Base-by-base conservation (phyloP, 2,329 filamentous ascomycete genomes). In the Hypoxylon sp. region DNA sequence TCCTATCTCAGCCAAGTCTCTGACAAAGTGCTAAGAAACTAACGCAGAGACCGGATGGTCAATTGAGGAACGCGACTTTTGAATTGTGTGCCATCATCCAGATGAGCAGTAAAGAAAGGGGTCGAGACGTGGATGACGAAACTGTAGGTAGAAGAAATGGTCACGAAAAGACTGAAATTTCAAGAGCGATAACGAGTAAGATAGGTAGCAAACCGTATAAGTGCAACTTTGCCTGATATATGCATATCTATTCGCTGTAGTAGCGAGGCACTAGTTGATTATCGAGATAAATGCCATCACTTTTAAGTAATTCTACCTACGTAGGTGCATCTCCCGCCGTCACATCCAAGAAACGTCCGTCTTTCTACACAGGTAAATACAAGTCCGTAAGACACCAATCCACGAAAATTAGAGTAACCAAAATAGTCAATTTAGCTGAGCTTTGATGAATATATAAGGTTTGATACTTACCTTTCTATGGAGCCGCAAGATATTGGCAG, bases 401-500 rank as follows among this genome's bases (percentile, higher is more conserved):
- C 7, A 19, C 21, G 10, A 25, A 38, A 13, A 0, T 17, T 9
- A 3, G 9, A 11, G 9, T 51, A 13, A 43, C 30, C 10, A 28
- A 41, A 4, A 21, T 13, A 36, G 1, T 21, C 5, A 1, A 30
- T 21, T 30, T 17, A 45, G 49, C 11, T 51, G 32, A 23, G 19
- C 19, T 34, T 43, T n/a, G 19, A 55, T 41, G 32, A 55, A 30
- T 17, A 21, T 11, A 17, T 34, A 30, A 11, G 1, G 3, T 25
- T 51, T 19, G 25, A 45, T 9, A 2, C 4, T n/a, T 57, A 2
- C 11, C 13, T 30, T 17, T 48, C 13, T 50, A 72, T 72, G 70
- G 66, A 71, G 21, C 69, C 66, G 14, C 60, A 63, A 17, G 66
- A 67, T 48, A 25, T 52, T 23, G 48, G 58, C 21, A 36, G 30